Evolutionary conservation across 148 eudicot genomes (phyloP), one percentile per base, ranked within the genome.

Genomic region (Rheum nobile): DNA sequence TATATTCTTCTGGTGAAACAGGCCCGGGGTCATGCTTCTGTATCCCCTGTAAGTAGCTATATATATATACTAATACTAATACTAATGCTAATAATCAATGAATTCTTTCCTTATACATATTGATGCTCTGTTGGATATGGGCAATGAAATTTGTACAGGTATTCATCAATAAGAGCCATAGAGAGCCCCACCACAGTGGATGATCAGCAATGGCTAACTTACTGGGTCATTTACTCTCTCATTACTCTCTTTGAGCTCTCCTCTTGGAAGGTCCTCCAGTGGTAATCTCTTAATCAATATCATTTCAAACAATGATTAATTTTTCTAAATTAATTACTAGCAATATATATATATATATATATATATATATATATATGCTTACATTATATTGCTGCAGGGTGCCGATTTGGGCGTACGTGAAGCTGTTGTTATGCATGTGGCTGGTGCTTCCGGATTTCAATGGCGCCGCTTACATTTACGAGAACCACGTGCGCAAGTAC

Each of bases 171-270:
- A 70, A 81, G 80, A 81, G 98, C 98, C 48, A 93, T 93, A 34
- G 98, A 93, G 87, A 87, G 83, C 31, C 89, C 83, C 77, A 87
- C 96, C 17, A 77, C 89, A 13, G 79, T 79, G n/a, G 96, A 93
- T 68, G 96, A 93, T 75, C 88, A 88, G 69, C 96, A 93, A 76
- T 93, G 98, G 98, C 94, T 93, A 46, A 93, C 98, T 13, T 93
- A 93, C 78, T 93, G 98, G 98, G 79, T 93, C 75, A 79, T 93
- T 44, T 90, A 93, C 75, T 93, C 98, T 8, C 78, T 90, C 82
- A 89, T 93, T 29, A 86, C 98, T n/a, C 92, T 93, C 54, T 85
- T 90, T 52, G 96, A 93, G 86, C 89, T 93, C 38, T 90, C 98
- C 24, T 90, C 89, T 82, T 85, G 89, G 44, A 86, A 77, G 71